These are phyloP conservation scores for Adansonia gregorii DNA, from an alignment of 441 rosid genomes.

Conservation along the genomic window DNA sequence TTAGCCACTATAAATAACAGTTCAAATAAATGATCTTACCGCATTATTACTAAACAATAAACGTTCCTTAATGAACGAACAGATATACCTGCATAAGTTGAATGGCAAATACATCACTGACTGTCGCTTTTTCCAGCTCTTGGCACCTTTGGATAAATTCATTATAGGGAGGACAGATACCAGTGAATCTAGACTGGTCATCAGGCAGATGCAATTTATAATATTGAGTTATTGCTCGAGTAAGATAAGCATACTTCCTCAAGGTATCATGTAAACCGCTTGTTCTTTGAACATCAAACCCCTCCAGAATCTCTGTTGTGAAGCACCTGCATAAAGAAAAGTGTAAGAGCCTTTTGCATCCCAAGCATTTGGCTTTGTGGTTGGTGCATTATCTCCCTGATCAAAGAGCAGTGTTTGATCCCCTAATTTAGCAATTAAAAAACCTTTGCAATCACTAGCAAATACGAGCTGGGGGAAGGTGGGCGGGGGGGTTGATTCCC, in stretches of 20 bases:
- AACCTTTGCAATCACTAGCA: not conserved
- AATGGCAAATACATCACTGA: slow-evolving; percentile 84
- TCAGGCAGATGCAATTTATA: slow-evolving; percentile 47
- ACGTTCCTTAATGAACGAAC: slow-evolving; percentile 23
- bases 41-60: slow-evolving; percentile 3
- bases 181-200: slow-evolving; percentile 39
- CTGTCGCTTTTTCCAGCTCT: slow-evolving; percentile 81
- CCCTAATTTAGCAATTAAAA: not conserved
- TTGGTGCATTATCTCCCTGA: not conserved
- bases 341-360: not conserved
- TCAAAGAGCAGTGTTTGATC: not conserved
- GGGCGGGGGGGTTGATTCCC: not conserved
- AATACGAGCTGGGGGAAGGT: not conserved
- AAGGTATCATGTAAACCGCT: slow-evolving; percentile 72
- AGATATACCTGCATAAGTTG: slow-evolving; percentile 91
- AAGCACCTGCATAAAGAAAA: slow-evolving; percentile 65
- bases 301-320: slow-evolving; percentile 93
- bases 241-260: slow-evolving; percentile 77
- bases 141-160: slow-evolving; percentile 72
- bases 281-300: slow-evolving; percentile 87
- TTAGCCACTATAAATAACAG: not conserved
- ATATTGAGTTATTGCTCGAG: slow-evolving; percentile 66
- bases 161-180: slow-evolving; percentile 56
- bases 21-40: not conserved
- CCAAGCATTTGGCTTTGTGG: not conserved